Evolutionary conservation across 768 basidiomycete species (phyloP), one percentile per base, ranked within the genome.

Genomic region (Trametes meyenii): DNA sequence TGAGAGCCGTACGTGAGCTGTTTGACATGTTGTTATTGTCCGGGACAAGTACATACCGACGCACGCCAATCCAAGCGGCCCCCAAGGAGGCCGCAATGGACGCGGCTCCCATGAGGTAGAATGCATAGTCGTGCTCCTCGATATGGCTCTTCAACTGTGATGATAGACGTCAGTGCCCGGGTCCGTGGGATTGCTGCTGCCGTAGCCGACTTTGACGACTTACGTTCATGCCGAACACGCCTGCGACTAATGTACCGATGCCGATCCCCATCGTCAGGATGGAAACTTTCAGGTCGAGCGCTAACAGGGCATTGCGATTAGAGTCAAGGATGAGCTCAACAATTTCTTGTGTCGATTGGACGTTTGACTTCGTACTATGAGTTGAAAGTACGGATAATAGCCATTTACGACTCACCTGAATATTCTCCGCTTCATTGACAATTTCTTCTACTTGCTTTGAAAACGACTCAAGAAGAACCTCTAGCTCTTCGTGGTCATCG

Each of bases 321-420:
- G 95, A 91, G 73, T 98, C 96, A 42, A 98, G 81, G 69, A 98
- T 94, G 61, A 98, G 82, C 74, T 98, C 96, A 2, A 96, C 93
- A 55, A 98, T 98, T 76, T 98, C 96, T 78, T 98, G 96, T 0
- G 96, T 98, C 13, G 95, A 94, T 75, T 95, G 91, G 40, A 98
- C 92, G 71, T 98, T 98, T 56, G 82, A 85, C 94, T 94, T 64
- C 48, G 55, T 35, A 36, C 45, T 52, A 48, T 43, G 14, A n/a
- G 33, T 4, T n/a, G 55, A 43, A 21, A 21, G n/a, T 4, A 45
- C 42, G 44, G 13, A 16, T 40, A 16, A 29, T 40, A 0, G n/a
- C 4, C 14, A 44, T 29, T 17, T 21, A 26, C 16, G 23, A 71
- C 78, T 57, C 68, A 92, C 92, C 71, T 93, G 86, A 4, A 89